Evolutionary conservation across 192 early-diverging fungal species (phyloP).

Genomic region (Endogone sp.): DNA sequence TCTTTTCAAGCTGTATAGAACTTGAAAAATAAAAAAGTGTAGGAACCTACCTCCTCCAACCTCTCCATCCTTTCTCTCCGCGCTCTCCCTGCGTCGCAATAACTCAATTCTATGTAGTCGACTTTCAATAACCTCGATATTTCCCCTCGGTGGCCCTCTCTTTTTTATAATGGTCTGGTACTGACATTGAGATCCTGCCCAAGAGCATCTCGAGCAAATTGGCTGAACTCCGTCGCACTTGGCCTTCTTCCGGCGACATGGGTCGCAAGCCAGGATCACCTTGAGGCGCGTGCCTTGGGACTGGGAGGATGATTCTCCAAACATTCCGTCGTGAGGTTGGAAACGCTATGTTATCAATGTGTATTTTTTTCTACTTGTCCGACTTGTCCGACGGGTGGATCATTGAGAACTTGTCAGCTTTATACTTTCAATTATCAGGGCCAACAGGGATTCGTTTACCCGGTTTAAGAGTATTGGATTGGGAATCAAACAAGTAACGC

Average conservation of each 20-base stretch:
- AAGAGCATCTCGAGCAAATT: constrained; percentile 65
- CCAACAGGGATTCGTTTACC: no score
- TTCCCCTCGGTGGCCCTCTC: constrained; percentile 78
- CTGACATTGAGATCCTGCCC: constrained; percentile 54
- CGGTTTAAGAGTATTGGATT: no score
- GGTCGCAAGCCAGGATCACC: constrained; percentile 28
- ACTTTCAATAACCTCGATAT: constrained; percentile 76
- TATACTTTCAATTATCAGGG: no score
- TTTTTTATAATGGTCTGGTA: constrained; percentile 33
- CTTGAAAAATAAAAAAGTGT: no score
- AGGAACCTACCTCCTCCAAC: no score
- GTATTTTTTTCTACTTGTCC: no score
- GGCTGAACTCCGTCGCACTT: constrained; percentile 74
- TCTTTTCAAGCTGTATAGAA: no score
- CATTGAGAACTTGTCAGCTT: no score
- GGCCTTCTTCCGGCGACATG: constrained; percentile 78
- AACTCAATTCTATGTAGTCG: constrained; percentile 68
- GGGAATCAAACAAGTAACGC: no score
- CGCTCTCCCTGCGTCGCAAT: constrained; percentile 34
- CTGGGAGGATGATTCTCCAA: not conserved
- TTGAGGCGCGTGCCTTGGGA: constrained; percentile 17
- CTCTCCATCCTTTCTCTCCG: not conserved
- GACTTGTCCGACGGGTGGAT: no score
- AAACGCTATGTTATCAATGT: no score
- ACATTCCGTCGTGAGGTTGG: no score